Conservation (phyloP, 306 rosid genomes). For the Gleditsia sinensis region DNA sequence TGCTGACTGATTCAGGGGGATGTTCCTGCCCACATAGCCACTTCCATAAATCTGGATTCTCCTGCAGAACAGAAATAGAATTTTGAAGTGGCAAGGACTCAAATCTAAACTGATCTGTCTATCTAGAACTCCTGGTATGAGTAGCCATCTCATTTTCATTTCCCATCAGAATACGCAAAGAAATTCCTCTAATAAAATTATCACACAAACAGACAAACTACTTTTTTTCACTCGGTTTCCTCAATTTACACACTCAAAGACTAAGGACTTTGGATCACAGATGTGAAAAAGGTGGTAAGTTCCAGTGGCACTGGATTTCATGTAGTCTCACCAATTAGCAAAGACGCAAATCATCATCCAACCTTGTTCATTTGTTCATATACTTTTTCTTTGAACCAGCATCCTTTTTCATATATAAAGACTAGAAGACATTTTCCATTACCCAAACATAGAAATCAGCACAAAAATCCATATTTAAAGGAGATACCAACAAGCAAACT, state of each 20-base stretch:
- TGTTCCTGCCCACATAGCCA: conserved; percentile 90
- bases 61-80: conserved; percentile 50
- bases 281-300: background rate
- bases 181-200: conserved; percentile 21
- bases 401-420: background rate
- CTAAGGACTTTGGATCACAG: background rate
- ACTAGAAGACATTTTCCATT: background rate
- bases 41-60: conserved; percentile 91
- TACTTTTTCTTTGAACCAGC: background rate
- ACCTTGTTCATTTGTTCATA: background rate
- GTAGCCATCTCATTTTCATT: conserved; percentile 6
- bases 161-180: conserved; percentile 7
- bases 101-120: background rate
- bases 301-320: background rate
- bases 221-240: background rate
- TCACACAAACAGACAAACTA: background rate
- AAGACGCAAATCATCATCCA: background rate
- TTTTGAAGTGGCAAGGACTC: conserved; percentile 1
- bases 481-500: conserved; percentile 12
- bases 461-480: background rate
- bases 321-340: background rate
- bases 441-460: background rate
- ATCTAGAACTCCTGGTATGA: background rate
- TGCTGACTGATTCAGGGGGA: conserved; percentile 64
- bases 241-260: background rate